phyloP scores from a whole-genome alignment of 768 basidiomycete genomes.

The Kwoniella mangroviensis region DNA sequence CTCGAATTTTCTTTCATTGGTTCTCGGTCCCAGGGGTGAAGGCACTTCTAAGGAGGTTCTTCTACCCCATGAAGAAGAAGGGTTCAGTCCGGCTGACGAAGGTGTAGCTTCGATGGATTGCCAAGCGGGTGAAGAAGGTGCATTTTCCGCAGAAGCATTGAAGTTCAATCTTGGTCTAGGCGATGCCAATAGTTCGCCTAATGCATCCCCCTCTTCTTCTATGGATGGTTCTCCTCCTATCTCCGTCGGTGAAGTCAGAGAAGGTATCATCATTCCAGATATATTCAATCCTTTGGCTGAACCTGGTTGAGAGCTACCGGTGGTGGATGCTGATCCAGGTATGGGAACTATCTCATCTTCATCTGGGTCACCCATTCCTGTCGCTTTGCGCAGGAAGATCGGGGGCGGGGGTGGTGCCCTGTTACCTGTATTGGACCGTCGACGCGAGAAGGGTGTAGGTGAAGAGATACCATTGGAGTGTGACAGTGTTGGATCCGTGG shows the following conservation, averaged over 20 bases:
- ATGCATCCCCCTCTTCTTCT: conserved; percentile 25
- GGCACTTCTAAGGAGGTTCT: conserved; percentile 21
- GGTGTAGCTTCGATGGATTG: conserved; percentile 26
- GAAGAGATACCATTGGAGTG: conserved; percentile 13
- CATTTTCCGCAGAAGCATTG: conserved; percentile 7
- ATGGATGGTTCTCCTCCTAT: conserved; percentile 9
- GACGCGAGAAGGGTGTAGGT: conserved; percentile 22
- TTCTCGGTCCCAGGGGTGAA: conserved; percentile 19
- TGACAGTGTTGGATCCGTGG: neutral
- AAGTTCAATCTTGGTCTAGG: conserved; percentile 25
- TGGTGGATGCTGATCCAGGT: conserved; percentile 18
- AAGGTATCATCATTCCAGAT: conserved; percentile 17
- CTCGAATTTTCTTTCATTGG: conserved; percentile 27
- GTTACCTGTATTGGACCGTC: conserved; percentile 17
- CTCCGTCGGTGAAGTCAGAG: conserved; percentile 8
- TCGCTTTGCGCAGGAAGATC: conserved; percentile 41
- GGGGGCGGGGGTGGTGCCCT: conserved; percentile 44
- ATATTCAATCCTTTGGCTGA: conserved; percentile 31
- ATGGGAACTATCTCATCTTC: conserved; percentile 12
- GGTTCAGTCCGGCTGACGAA: conserved; percentile 11
- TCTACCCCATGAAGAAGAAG: conserved; percentile 26
- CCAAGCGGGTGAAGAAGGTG: conserved; percentile 37
- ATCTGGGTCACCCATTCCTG: conserved; percentile 20
- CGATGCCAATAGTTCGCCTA: conserved; percentile 24
- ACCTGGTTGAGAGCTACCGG: neutral